phyloP scores from a whole-genome alignment of 345 rosid species.

The Eucalyptus tenuipes region DNA sequence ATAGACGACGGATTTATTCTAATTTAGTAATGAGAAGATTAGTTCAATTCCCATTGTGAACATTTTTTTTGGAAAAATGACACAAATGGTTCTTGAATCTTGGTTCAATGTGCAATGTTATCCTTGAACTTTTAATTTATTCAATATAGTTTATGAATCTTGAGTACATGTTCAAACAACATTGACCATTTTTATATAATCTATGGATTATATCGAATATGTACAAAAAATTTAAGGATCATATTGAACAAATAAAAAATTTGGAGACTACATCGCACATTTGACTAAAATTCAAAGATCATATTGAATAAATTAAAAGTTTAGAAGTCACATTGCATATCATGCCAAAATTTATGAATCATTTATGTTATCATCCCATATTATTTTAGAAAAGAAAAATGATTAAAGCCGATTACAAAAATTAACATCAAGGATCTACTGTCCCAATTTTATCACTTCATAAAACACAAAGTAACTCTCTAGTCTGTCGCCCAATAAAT shows the following conservation, averaged over 20 bases:
- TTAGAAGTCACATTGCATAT: background rate
- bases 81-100: too few relatives aligned
- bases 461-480: background rate
- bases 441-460: background rate
- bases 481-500: too few relatives aligned
- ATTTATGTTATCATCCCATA: too few relatives aligned
- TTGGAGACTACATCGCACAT: background rate
- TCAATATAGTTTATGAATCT: fast-evolving
- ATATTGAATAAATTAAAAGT: too few relatives aligned
- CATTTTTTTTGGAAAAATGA: background rate
- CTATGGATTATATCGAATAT: background rate
- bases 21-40: background rate
- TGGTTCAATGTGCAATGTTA: background rate
- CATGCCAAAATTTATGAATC: background rate
- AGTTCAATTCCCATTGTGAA: background rate
- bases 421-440: background rate
- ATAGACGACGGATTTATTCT: background rate
- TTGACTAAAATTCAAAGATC: too few relatives aligned
- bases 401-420: background rate
- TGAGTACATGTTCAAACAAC: background rate
- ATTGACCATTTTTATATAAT: too few relatives aligned
- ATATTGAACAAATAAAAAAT: too few relatives aligned
- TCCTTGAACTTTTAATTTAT: background rate
- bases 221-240: fast-evolving
- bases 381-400: background rate